These are phyloP conservation scores for Solanum commersonii DNA, from an alignment of 257 asterid genomes.

Conservation along the genomic window DNA sequence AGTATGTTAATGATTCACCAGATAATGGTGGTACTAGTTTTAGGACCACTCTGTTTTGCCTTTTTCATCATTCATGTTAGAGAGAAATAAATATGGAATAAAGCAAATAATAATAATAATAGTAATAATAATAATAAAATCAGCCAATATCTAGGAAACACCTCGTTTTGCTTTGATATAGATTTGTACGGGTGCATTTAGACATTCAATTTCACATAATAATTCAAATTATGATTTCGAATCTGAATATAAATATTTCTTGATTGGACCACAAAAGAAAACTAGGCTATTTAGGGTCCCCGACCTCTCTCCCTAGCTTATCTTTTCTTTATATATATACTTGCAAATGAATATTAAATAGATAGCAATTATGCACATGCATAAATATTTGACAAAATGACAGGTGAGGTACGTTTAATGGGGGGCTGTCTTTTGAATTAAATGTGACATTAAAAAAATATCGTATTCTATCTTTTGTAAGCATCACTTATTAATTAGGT, in stretches of 20 bases:
- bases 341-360: background rate
- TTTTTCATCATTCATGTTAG: background rate
- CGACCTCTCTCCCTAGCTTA: background rate
- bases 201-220: background rate
- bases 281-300: background rate
- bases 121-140: background rate
- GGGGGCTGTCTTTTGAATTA: background rate
- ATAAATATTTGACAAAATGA: background rate
- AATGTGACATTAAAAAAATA: background rate
- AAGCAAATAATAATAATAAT: background rate
- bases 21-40: background rate
- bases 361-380: background rate
- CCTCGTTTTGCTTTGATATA: background rate
- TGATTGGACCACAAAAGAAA: background rate
- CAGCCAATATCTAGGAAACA: background rate
- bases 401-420: background rate
- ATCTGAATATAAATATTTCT: background rate
- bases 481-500: background rate
- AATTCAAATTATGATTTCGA: too few species aligned
- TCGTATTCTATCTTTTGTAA: too few species aligned
- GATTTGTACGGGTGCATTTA: too few species aligned
- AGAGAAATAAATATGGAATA: background rate
- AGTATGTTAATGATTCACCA: background rate
- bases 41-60: background rate
- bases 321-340: background rate